phyloP scores from a whole-genome alignment of 768 basidiomycete species.

The Boletus patriciae region DNA sequence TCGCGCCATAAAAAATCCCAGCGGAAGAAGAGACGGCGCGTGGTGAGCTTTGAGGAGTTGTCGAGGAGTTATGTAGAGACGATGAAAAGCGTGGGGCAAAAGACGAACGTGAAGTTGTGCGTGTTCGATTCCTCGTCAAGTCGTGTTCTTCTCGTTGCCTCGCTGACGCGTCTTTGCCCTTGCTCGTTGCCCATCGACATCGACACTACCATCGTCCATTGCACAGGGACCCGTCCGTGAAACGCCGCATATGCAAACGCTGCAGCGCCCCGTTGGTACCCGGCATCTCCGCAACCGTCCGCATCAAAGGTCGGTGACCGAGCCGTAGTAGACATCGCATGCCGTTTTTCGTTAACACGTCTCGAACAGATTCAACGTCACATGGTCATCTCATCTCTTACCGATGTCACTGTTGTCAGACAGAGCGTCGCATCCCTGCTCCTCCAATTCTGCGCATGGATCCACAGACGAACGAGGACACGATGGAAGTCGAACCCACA shows the following conservation, averaged over 20 bases:
- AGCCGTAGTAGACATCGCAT: not conserved
- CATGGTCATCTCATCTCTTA: conserved; percentile 60
- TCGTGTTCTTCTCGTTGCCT: not conserved
- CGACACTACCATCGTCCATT: not conserved
- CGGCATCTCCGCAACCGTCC: conserved; percentile 62
- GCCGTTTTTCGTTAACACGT: conserved; percentile 18
- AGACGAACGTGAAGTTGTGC: conserved; percentile 76
- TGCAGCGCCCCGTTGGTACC: conserved; percentile 68
- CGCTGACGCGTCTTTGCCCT: not conserved
- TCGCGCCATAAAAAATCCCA: not conserved
- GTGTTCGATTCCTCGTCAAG: conserved; percentile 16
- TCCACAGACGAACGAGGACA: not conserved
- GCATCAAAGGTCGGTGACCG: conserved; percentile 56
- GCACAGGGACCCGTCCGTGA: conserved; percentile 76
- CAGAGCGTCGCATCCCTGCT: conserved; percentile 64
- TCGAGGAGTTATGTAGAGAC: conserved; percentile 61
- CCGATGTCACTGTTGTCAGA: conserved; percentile 59
- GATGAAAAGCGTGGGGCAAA: conserved; percentile 73
- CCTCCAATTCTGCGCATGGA: conserved; percentile 42
- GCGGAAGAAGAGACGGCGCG: conserved; percentile 27
- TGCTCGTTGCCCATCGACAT: too few species aligned
- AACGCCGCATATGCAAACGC: conserved; percentile 72
- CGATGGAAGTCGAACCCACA: not conserved
- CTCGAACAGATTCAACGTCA: conserved; percentile 37
- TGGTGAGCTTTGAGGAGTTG: conserved; percentile 46